Conservation (phyloP, 2,329 filamentous ascomycete genomes). For the Erysiphe pisi region DNA sequence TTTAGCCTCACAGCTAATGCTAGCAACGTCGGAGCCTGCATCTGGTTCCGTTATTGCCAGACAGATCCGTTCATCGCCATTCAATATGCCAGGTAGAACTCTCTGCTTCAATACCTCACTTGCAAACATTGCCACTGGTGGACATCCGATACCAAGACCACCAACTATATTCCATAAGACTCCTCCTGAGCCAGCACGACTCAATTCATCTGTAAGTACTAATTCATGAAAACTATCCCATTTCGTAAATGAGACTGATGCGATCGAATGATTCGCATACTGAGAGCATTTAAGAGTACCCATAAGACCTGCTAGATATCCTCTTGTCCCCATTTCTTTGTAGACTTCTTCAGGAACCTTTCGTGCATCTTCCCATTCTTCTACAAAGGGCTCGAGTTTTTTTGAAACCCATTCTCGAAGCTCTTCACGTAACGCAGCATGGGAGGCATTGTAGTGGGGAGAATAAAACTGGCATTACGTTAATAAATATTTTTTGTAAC, state of each 20-base stretch:
- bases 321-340: conserved; percentile 86
- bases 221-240: conserved; percentile 99
- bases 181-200: conserved; percentile 75
- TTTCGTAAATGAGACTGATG: conserved; percentile 71
- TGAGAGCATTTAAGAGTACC: conserved; percentile 72
- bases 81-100: conserved; percentile 76
- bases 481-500: not conserved
- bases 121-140: conserved; percentile 84
- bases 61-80: conserved; percentile 93
- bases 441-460: conserved; percentile 90
- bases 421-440: conserved; percentile 82
- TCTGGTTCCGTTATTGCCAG: conserved; percentile 95
- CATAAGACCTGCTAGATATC: conserved; percentile 85
- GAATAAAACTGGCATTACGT: conserved; percentile 63
- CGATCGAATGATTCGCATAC: conserved; percentile 59
- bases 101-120: conserved; percentile 74
- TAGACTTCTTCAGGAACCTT: conserved; percentile 80
- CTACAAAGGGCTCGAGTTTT: conserved; percentile 81
- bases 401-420: conserved; percentile 83
- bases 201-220: conserved; percentile 88
- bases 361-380: conserved; percentile 95
- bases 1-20: conserved; percentile 91
- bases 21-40: conserved; percentile 89
- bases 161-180: conserved; percentile 96
- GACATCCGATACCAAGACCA: conserved; percentile 91